Conservation (phyloP, 352 stramenopile species). For the Salisapilia sapeloensis region DNA sequence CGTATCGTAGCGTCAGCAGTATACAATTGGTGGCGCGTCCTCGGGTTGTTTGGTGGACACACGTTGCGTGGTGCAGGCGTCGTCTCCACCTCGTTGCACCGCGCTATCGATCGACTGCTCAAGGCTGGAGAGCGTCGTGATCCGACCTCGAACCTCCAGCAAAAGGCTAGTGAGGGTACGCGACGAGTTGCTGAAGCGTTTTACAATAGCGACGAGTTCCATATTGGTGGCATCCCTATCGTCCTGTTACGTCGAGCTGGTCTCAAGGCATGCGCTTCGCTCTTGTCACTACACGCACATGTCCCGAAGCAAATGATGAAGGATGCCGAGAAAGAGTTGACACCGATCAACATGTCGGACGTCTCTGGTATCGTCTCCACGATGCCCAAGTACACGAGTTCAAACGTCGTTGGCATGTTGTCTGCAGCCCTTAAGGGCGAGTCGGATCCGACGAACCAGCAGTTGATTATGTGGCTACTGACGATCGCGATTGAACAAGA, state of each 20-base stretch:
- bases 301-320: slow-evolving; percentile 62
- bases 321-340: slow-evolving; percentile 55
- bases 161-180: slow-evolving; percentile 5
- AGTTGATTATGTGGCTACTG: slow-evolving; percentile 82
- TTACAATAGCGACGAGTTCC: slow-evolving; percentile 38
- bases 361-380: slow-evolving; percentile 61
- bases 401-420: slow-evolving; percentile 66
- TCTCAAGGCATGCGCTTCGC: slow-evolving; percentile 64
- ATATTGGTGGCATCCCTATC: slow-evolving; percentile 53
- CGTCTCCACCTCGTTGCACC: slow-evolving; percentile 62
- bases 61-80: slow-evolving; percentile 63
- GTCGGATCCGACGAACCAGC: slow-evolving; percentile 70
- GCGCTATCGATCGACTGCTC: slow-evolving; percentile 61
- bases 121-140: slow-evolving; percentile 17
- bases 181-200: slow-evolving; percentile 24
- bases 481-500: slow-evolving; percentile 77
- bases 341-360: slow-evolving; percentile 37
- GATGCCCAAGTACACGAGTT: slow-evolving; percentile 70
- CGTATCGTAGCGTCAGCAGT: slow-evolving; percentile 62
- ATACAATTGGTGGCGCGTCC: slow-evolving; percentile 74
- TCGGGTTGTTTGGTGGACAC: slow-evolving; percentile 66
- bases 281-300: slow-evolving; percentile 70
- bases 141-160: not conserved
- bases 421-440: slow-evolving; percentile 74
- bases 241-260: slow-evolving; percentile 53